These are phyloP conservation scores for Kwoniella dendrophila DNA, from an alignment of 768 basidiomycete species.

Conservation along the genomic window DNA sequence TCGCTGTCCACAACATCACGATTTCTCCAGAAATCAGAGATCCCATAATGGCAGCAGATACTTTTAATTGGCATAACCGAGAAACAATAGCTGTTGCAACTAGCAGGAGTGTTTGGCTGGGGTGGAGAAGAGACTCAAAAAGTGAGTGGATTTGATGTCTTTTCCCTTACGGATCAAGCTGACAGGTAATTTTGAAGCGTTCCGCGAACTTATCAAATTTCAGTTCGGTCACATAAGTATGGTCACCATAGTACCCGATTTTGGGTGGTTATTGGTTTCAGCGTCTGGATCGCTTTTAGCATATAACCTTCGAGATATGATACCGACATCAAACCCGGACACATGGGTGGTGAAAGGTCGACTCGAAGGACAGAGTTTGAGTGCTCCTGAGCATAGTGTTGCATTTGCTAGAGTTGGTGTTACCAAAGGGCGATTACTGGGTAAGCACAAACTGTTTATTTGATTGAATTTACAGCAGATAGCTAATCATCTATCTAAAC, in stretches of 20 bases:
- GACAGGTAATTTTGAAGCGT: constrained; percentile 26
- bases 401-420: constrained; percentile 40
- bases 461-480: not conserved
- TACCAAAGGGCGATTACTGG: constrained; percentile 41
- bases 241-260: constrained; percentile 42
- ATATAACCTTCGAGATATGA: constrained; percentile 39
- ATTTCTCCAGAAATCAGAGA: constrained; percentile 29
- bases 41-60: constrained; percentile 36
- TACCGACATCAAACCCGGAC: constrained; percentile 40
- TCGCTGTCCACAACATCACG: constrained; percentile 38
- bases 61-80: constrained; percentile 42
- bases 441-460: constrained; percentile 19
- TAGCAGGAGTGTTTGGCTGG: constrained; percentile 34
- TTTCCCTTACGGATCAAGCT: not conserved
- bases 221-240: constrained; percentile 30
- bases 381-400: constrained; percentile 28
- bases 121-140: constrained; percentile 41
- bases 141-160: no score
- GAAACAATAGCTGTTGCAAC: constrained; percentile 43
- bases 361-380: constrained; percentile 26
- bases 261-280: constrained; percentile 43
- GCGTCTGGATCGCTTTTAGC: constrained; percentile 29
- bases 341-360: constrained; percentile 36
- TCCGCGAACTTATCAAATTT: constrained; percentile 37
- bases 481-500: not conserved